A percentile compares a stretch with the other conserved stretches of the same genome.
Evolutionary conservation across 352 stramenopile species (phyloP).

Genomic region (Globisporangium radiosum): DNA sequence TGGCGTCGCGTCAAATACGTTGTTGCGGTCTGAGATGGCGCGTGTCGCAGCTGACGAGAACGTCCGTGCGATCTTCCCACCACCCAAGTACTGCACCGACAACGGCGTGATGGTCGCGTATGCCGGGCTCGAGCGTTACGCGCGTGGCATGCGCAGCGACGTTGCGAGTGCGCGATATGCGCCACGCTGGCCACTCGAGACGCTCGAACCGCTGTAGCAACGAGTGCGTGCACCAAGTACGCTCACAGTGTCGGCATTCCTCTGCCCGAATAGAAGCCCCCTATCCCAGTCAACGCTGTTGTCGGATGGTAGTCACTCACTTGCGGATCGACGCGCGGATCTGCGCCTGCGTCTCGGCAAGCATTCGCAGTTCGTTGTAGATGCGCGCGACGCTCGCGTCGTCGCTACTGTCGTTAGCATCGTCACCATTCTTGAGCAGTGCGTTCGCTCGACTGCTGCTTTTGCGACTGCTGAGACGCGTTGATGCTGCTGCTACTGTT

Average conservation of each 20-base stretch:
- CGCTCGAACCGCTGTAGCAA: slow-evolving; percentile 34
- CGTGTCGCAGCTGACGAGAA: slow-evolving; percentile 39
- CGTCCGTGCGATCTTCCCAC: slow-evolving; percentile 42
- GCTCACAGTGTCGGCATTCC: too few relatives aligned
- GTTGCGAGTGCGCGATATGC: slow-evolving; percentile 45
- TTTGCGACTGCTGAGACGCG: too few relatives aligned
- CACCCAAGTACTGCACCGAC: slow-evolving; percentile 94
- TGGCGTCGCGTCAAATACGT: slow-evolving; percentile 96
- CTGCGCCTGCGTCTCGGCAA: slow-evolving; percentile 31
- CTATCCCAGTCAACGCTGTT: too few relatives aligned
- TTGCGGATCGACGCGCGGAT: slow-evolving; percentile 21
- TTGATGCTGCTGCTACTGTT: not conserved
- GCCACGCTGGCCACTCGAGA: slow-evolving; percentile 71
- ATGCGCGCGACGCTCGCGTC: slow-evolving; percentile 19
- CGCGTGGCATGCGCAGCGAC: slow-evolving; percentile 49
- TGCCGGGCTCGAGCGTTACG: slow-evolving; percentile 80
- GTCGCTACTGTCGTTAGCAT: not conserved
- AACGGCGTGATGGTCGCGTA: slow-evolving; percentile 97
- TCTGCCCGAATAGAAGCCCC: not conserved
- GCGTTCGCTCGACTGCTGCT: too few relatives aligned
- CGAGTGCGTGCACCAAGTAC: too few relatives aligned
- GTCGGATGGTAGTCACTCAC: not conserved
- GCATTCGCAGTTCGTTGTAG: slow-evolving; percentile 30
- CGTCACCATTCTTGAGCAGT: not conserved
- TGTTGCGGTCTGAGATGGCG: slow-evolving; percentile 86